These are phyloP conservation scores for Termitomyces heimii DNA, from an alignment of 768 basidiomycete species.

Conservation along the genomic window DNA sequence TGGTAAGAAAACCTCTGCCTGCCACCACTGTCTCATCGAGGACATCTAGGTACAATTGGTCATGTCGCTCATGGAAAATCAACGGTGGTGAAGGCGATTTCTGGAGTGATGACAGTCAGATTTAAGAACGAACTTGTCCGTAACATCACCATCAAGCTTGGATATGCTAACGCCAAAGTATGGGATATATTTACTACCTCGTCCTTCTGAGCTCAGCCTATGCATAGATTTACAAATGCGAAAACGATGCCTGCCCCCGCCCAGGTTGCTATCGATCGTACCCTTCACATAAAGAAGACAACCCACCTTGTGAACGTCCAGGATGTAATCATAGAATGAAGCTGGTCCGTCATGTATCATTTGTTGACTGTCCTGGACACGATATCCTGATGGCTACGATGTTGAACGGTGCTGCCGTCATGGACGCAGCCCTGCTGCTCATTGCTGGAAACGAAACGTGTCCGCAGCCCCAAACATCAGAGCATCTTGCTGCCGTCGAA, in stretches of 20 bases:
- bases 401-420: slow-evolving; percentile 99
- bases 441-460: slow-evolving; percentile 98
- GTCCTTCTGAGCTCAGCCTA: slow-evolving; percentile 12
- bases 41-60: slow-evolving; percentile 80
- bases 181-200: slow-evolving; percentile 17
- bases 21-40: slow-evolving; percentile 7
- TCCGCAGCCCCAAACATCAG: slow-evolving; percentile 97
- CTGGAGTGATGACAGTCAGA: slow-evolving; percentile 95
- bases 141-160: slow-evolving; percentile 99
- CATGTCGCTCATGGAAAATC: slow-evolving; percentile 99
- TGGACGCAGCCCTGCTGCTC: slow-evolving; percentile 96
- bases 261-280: slow-evolving; percentile 95
- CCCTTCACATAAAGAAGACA: slow-evolving; percentile 89
- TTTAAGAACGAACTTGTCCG: slow-evolving; percentile 99
- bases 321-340: slow-evolving; percentile 90
- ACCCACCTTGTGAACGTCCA: slow-evolving; percentile 88
- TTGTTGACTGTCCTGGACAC: slow-evolving; percentile 97
- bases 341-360: slow-evolving; percentile 93
- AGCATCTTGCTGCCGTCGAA: slow-evolving; percentile 97
- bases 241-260: slow-evolving; percentile 87
- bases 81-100: slow-evolving; percentile 97
- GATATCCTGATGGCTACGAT: slow-evolving; percentile 99
- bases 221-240: slow-evolving; percentile 92
- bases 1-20: slow-evolving; percentile 37
- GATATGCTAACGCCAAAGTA: slow-evolving; percentile 98